Evolutionary conservation across 2,329 filamentous ascomycete genomes (phyloP).

Genomic region (Byssochlamys sp.): DNA sequence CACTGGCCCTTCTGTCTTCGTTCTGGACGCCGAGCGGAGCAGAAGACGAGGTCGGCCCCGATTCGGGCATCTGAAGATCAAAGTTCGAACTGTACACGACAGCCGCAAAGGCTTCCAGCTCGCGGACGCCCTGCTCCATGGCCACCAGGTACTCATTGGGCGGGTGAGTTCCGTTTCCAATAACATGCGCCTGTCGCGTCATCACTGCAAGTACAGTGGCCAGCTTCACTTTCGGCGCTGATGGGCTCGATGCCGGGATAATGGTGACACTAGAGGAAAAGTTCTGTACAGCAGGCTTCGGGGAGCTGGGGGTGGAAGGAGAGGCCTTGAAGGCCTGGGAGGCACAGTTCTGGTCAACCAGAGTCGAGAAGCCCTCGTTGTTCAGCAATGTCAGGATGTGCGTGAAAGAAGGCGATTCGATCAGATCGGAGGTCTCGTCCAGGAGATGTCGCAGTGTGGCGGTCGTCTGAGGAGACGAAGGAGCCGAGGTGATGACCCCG

Average conservation of each 20-base stretch:
- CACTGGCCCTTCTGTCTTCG: slow-evolving; percentile 4
- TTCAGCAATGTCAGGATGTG: slow-evolving; percentile 78
- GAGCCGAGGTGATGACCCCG: slow-evolving; percentile 51
- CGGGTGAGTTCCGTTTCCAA: slow-evolving; percentile 58
- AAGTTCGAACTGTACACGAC: slow-evolving; percentile 43
- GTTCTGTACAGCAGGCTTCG: slow-evolving; percentile 27
- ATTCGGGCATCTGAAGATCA: slow-evolving; percentile 24
- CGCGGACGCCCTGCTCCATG: slow-evolving; percentile 39
- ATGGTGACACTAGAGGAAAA: slow-evolving; percentile 36
- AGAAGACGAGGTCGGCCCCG: slow-evolving; percentile 12
- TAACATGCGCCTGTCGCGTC: slow-evolving; percentile 79
- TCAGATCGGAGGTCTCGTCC: slow-evolving; percentile 89
- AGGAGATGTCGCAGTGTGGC: slow-evolving; percentile 67
- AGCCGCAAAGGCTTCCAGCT: slow-evolving; percentile 40
- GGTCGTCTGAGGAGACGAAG: slow-evolving; percentile 26
- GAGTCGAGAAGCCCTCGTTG: slow-evolving; percentile 73
- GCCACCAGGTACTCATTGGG: slow-evolving; percentile 37
- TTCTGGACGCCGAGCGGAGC: slow-evolving; percentile 14
- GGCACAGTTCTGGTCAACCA: slow-evolving; percentile 74
- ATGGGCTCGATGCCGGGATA: slow-evolving; percentile 19
- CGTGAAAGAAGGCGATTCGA: slow-evolving; percentile 85
- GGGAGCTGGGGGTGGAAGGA: slow-evolving; percentile 8
- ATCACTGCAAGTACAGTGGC: slow-evolving; percentile 84
- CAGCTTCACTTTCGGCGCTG: slow-evolving; percentile 56
- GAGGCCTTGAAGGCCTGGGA: slow-evolving; percentile 61